phyloP scores from a whole-genome alignment of 257 asterid genomes.

The Scutellaria minor region DNA sequence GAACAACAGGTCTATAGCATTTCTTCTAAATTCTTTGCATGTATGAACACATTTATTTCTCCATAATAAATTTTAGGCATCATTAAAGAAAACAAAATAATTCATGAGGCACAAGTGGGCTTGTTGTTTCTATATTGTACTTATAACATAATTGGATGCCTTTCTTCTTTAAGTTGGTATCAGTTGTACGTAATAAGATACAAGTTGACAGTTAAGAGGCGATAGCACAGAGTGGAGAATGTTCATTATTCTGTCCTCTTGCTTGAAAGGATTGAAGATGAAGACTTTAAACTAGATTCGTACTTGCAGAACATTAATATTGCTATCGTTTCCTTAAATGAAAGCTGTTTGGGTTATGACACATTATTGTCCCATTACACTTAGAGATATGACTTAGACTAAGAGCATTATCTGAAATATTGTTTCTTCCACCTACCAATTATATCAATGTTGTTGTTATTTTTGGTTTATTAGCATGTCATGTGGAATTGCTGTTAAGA shows the following conservation, averaged over 20 bases:
- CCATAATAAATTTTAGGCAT: conserved; percentile 5
- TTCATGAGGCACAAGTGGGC: not conserved
- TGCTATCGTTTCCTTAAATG: conserved; percentile 23
- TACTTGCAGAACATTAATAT: conserved; percentile 17
- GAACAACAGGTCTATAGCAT: conserved; percentile 67
- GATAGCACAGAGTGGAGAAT: conserved; percentile 2
- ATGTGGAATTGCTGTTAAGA: conserved; percentile 1
- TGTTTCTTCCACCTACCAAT: not conserved
- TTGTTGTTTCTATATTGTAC: conserved; percentile 10
- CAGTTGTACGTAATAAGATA: conserved; percentile 4
- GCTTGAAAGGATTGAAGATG: conserved; percentile 30
- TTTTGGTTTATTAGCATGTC: conserved; percentile 24
- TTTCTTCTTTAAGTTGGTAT: conserved; percentile 25
- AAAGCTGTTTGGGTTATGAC: conserved; percentile 26
- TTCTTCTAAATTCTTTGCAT: conserved; percentile 22
- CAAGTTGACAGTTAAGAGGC: conserved; percentile 3
- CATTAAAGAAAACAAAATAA: not conserved
- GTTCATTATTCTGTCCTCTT: conserved; percentile 21
- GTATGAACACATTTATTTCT: conserved; percentile 9
- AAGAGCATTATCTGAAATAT: conserved; percentile 27
- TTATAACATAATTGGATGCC: not conserved
- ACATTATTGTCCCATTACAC: not conserved
- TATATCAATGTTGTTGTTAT: too few relatives aligned
- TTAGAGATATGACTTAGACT: conserved; percentile 1
- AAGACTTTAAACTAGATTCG: conserved; percentile 4